Base-by-base conservation (phyloP, 2,329 filamentous ascomycete species). In the Nemania sp. region DNA sequence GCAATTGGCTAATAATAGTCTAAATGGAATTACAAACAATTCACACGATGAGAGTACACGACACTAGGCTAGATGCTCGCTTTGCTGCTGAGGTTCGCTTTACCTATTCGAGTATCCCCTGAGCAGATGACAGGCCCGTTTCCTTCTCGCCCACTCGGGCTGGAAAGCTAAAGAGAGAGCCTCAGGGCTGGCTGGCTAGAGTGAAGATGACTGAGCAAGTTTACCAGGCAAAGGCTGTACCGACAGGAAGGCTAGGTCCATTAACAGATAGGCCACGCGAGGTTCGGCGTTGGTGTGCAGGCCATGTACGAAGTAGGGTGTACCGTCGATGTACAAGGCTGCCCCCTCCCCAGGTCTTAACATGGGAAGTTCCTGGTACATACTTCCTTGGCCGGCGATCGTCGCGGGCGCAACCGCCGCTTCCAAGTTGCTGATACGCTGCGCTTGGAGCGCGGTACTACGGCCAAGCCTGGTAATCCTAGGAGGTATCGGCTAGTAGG, bases 101-200 rank as follows among this genome's bases (percentile, higher is more conserved):
- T 58, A 11, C 56, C 56, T 37, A 41, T 49, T 58, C 23, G 20
- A 55, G 56, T 45, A 58, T 58, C 40, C 39, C 55, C 48, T 31
- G 34, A 17, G 15, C 20, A 40, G 39, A 26, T 44, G 14, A 49
- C 40, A 26, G 28, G 45, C 40, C 31, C 22, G 40, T 17, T 20
- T 36, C 22, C 4, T n/a, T 19, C 19, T 44, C 14, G 34, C 34
- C 14, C n/a, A 22, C 22, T 23, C 28, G 30, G 36, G 33, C 53
- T 8, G 31, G 23, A n/a, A 36, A 43, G 43, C 14, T 31, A 30
- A 45, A 54, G 55, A 50, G 49, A 54, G 55, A 50, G 51, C 42
- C 51, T 54, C 39, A 42, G 47, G 42, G 44, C 19, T 51, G 42
- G 42, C n/a, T 23, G 15, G 11, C 19, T 6, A 23, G n/a, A 15